Evolutionary conservation across 2,329 filamentous ascomycete genomes (phyloP).

Genomic region (Epichloe sibirici): DNA sequence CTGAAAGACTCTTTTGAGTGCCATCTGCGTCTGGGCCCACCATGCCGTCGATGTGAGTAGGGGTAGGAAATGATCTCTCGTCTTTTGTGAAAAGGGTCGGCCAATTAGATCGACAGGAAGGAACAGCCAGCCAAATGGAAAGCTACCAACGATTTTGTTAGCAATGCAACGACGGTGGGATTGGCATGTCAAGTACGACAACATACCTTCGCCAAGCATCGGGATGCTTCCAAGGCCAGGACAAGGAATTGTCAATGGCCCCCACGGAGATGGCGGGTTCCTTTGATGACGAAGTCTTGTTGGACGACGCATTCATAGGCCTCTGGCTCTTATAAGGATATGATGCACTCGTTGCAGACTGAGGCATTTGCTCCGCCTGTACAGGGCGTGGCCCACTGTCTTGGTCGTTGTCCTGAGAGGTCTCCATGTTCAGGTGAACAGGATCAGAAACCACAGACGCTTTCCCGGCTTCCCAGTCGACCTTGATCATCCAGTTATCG

Average conservation of each 20-base stretch:
- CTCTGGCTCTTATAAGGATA: constrained; percentile 68
- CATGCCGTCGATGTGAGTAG: constrained; percentile 87
- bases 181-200: not conserved
- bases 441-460: constrained; percentile 83
- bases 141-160: constrained; percentile 42
- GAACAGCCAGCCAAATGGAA: constrained; percentile 97
- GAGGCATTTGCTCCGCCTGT: constrained; percentile 31
- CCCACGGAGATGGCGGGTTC: constrained; percentile 62
- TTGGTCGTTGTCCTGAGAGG: constrained; percentile 18
- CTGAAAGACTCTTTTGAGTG: constrained; percentile 76
- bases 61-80: constrained; percentile 89
- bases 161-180: constrained; percentile 2
- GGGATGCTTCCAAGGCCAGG: constrained; percentile 98
- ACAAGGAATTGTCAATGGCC: constrained; percentile 94
- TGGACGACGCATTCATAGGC: constrained; percentile 66
- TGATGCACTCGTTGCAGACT: constrained; percentile 30
- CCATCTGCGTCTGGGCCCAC: constrained; percentile 91
- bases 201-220: constrained; percentile 62
- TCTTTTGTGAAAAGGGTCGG: constrained; percentile 88
- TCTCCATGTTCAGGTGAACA: constrained; percentile 50
- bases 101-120: constrained; percentile 92
- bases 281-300: constrained; percentile 30
- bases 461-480: constrained; percentile 72
- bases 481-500: constrained; percentile 99
- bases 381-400: constrained; percentile 49